A percentile compares a stretch with the other conserved stretches of the same genome.
Conservation (phyloP, 2,329 filamentous ascomycete species). For the Shiraia sp. region DNA sequence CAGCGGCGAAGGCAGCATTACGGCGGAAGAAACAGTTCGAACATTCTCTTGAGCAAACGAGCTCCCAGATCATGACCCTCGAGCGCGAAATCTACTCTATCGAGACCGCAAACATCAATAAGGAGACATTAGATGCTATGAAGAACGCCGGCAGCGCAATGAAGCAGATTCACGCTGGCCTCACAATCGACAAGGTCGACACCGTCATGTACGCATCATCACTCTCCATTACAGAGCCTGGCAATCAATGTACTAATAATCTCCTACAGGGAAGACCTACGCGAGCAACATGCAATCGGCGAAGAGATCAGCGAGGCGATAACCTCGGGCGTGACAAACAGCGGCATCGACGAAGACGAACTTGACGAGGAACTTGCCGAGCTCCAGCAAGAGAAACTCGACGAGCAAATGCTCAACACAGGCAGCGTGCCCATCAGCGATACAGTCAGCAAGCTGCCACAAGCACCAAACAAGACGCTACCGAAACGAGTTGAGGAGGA, state of each 20-base stretch:
- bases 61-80: constrained; percentile 84
- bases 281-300: constrained; percentile 90
- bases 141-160: constrained; percentile 87
- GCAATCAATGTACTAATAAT: neutral
- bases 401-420: constrained; percentile 90
- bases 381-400: constrained; percentile 88
- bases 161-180: constrained; percentile 86
- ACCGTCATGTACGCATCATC: constrained; percentile 83
- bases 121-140: constrained; percentile 93
- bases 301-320: constrained; percentile 91
- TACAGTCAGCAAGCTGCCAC: constrained; percentile 75
- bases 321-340: constrained; percentile 66
- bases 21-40: constrained; percentile 94
- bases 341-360: constrained; percentile 82
- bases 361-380: constrained; percentile 83
- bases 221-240: neutral
- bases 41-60: constrained; percentile 87
- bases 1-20: constrained; percentile 87
- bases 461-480: constrained; percentile 68
- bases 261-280: constrained; percentile 74
- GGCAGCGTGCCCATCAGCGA: constrained; percentile 82
- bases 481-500: constrained; percentile 66
- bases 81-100: constrained; percentile 97
- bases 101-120: constrained; percentile 98
- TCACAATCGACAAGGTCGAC: constrained; percentile 94